These are phyloP conservation scores for Diaporthe helianthi DNA, from an alignment of 2,329 filamentous ascomycete genomes.

Conservation along the genomic window DNA sequence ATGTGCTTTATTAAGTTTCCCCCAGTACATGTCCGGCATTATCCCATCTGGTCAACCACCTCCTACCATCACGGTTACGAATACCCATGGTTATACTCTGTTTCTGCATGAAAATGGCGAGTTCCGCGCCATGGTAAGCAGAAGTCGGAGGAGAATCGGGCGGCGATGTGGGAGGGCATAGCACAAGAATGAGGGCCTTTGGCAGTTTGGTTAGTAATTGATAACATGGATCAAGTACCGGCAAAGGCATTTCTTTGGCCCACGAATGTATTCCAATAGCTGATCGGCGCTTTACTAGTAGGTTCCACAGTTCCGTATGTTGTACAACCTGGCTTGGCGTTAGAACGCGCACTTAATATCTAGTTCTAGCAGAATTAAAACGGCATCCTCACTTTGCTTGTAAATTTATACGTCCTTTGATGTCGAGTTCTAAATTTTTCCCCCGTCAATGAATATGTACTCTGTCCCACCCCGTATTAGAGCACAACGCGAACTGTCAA, in stretches of 20 bases:
- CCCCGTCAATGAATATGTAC: not conserved
- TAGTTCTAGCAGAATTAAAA: not conserved
- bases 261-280: not conserved
- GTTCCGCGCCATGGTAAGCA: not conserved
- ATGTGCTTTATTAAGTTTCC: not conserved
- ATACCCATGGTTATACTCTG: not conserved
- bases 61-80: not conserved
- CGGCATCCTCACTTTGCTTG: not conserved
- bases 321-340: no score
- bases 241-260: no score
- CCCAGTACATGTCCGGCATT: not conserved
- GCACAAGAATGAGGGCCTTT: not conserved
- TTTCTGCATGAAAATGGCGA: not conserved
- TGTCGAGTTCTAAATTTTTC: not conserved
- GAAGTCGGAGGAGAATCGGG: not conserved
- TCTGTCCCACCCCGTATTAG: not conserved
- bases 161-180: not conserved
- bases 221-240: no score
- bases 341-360: no score
- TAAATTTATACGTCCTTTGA: not conserved
- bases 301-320: no score
- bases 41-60: not conserved
- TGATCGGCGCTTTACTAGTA: no score
- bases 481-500: not conserved
- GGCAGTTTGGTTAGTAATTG: no score